Evolutionary conservation across 371 early-diverging fungal species (phyloP).

Genomic region (Lichtheimia ornata): DNA sequence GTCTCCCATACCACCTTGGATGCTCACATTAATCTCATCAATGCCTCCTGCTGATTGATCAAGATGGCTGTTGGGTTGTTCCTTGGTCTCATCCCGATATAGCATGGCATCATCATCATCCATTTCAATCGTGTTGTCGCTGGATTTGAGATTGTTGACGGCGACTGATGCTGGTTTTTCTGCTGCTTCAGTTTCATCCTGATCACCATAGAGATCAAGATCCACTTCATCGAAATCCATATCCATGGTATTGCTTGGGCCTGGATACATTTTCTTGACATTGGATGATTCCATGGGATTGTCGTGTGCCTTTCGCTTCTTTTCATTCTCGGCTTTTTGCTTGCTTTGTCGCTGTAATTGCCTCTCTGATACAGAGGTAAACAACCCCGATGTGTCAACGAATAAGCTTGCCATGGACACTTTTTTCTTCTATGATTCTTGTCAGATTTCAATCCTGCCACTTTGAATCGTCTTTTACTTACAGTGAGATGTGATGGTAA

Average conservation of each 20-base stretch:
- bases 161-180: neutral
- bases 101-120: conserved; percentile 41
- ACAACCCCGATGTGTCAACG: conserved; percentile 56
- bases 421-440: conserved; percentile 28
- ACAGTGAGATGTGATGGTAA: conserved; percentile 49
- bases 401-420: conserved; percentile 60
- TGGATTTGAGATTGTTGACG: neutral
- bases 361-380: conserved; percentile 44
- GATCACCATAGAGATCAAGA: conserved; percentile 66
- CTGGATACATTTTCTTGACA: conserved; percentile 15
- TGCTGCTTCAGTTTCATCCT: conserved; percentile 8
- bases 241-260: conserved; percentile 9
- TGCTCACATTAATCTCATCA: conserved; percentile 47
- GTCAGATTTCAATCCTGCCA: neutral
- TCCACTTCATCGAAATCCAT: conserved; percentile 61
- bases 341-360: conserved; percentile 3
- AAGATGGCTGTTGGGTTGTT: neutral
- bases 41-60: conserved; percentile 23
- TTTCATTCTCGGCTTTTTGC: conserved; percentile 10
- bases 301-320: conserved; percentile 33
- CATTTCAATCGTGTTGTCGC: conserved; percentile 17
- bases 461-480: conserved; percentile 1
- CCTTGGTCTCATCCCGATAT: conserved; percentile 14
- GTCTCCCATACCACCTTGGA: conserved; percentile 29
- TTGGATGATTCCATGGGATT: conserved; percentile 9